These are phyloP conservation scores for Lentinula boryana DNA, from an alignment of 768 basidiomycete species.

Conservation along the genomic window DNA sequence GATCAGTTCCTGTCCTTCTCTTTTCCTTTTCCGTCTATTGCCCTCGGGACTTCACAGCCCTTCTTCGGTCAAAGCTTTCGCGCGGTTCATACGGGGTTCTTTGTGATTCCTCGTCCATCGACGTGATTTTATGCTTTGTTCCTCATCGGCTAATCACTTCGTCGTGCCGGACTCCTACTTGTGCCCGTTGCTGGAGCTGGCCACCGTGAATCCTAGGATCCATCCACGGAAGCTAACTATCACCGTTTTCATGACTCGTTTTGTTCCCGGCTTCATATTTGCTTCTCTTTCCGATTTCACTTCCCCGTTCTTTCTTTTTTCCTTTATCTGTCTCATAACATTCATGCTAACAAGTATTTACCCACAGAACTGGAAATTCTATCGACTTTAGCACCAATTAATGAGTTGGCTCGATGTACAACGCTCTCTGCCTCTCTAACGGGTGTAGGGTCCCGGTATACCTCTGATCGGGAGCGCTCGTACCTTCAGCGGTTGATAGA, in stretches of 20 bases:
- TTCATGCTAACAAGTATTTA: background rate
- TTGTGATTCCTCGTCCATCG: background rate
- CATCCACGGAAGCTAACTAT: background rate
- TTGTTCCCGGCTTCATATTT: background rate
- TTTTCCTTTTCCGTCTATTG: background rate
- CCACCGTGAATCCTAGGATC: background rate
- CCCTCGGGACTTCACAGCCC: background rate
- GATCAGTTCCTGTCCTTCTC: background rate
- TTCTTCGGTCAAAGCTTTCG: constrained; percentile 11
- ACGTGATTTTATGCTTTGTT: background rate
- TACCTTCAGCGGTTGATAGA: constrained; percentile 63
- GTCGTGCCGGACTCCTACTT: background rate
- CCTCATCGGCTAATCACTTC: background rate
- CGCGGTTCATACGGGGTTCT: constrained; percentile 22
- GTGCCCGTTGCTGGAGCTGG: background rate
- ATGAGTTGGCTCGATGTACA: constrained; percentile 14
- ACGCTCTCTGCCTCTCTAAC: constrained; percentile 34
- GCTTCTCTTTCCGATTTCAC: constrained; percentile 5
- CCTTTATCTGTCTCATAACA: background rate
- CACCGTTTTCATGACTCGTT: background rate
- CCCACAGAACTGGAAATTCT: constrained; percentile 54
- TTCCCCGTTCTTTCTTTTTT: background rate
- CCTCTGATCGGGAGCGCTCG: constrained; percentile 62
- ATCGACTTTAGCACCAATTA: constrained; percentile 30
- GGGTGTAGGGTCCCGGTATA: constrained; percentile 46